Evolutionary conservation across 345 rosid species (phyloP).

Genomic region (Trapa bicornis): DNA sequence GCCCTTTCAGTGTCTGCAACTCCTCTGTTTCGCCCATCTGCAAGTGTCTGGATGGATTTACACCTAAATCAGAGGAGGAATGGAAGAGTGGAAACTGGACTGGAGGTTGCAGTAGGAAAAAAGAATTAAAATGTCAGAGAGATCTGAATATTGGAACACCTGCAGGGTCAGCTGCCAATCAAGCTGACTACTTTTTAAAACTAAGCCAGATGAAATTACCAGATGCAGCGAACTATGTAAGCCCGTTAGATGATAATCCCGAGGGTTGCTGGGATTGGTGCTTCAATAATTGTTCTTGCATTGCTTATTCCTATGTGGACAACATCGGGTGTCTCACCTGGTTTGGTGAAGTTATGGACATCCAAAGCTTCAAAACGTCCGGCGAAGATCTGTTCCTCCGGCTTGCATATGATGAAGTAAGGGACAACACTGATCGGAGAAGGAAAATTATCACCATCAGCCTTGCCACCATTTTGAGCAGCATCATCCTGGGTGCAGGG

Average conservation of each 20-base stretch:
- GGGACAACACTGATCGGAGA: background rate
- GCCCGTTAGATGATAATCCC: background rate
- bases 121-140: constrained; percentile 4
- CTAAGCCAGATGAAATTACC: constrained; percentile 8
- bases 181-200: constrained; percentile 4
- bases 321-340: constrained; percentile 10
- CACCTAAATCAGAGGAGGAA: constrained; percentile 12
- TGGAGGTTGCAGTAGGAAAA: constrained; percentile 18
- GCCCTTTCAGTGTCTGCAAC: constrained; percentile 18
- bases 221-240: background rate
- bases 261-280: constrained; percentile 16
- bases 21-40: constrained; percentile 7
- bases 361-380: background rate
- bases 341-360: background rate
- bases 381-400: constrained; percentile 10
- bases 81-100: constrained; percentile 16
- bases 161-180: background rate
- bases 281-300: constrained; percentile 14
- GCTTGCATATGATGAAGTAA: background rate
- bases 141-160: background rate
- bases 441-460: background rate
- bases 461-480: background rate
- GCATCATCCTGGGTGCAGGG: constrained; percentile 3
- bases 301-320: background rate
- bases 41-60: constrained; percentile 21